Percentiles rank a stretch among this genome's conserved stretches.
phyloP scores from a whole-genome alignment of 257 asterid species.

The Solanum arcanum region DNA sequence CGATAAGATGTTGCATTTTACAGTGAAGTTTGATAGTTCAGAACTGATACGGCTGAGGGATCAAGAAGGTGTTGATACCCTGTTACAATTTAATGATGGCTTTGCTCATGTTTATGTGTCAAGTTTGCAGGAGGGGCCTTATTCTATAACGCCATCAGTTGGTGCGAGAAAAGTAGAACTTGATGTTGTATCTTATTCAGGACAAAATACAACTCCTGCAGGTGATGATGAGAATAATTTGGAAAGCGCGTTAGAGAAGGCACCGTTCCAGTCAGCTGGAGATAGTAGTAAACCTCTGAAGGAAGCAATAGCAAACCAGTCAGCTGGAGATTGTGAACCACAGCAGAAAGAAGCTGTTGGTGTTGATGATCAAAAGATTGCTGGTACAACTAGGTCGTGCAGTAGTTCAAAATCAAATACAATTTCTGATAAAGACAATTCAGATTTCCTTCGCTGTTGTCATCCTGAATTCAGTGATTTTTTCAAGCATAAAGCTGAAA shows the following conservation, averaged over 20 bases:
- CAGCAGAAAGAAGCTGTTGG: slow-evolving; percentile 4
- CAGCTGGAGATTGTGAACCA: slow-evolving; percentile 3
- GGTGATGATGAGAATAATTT: slow-evolving; percentile 25
- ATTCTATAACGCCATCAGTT: background rate
- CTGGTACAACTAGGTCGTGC: slow-evolving; percentile 4
- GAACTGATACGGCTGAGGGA: background rate
- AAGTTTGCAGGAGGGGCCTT: background rate
- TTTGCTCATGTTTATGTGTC: background rate
- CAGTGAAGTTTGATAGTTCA: background rate
- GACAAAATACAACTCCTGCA: slow-evolving; percentile 3
- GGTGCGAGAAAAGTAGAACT: slow-evolving; percentile 11
- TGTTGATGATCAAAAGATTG: slow-evolving; percentile 1
- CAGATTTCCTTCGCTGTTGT: slow-evolving; percentile 5
- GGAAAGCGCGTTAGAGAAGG: slow-evolving; percentile 19
- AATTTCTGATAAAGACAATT: background rate
- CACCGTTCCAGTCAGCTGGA: slow-evolving; percentile 18
- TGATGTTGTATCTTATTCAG: slow-evolving; percentile 26
- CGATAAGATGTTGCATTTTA: background rate
- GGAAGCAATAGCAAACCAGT: slow-evolving; percentile 12
- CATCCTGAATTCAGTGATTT: slow-evolving; percentile 62
- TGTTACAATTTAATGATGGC: background rate
- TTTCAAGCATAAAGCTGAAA: slow-evolving; percentile 29
- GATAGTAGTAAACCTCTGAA: slow-evolving; percentile 11
- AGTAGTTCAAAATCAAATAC: slow-evolving; percentile 10
- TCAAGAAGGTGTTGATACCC: background rate